phyloP scores from a whole-genome alignment of 768 basidiomycete genomes.

The Calocybe gangraenosa region DNA sequence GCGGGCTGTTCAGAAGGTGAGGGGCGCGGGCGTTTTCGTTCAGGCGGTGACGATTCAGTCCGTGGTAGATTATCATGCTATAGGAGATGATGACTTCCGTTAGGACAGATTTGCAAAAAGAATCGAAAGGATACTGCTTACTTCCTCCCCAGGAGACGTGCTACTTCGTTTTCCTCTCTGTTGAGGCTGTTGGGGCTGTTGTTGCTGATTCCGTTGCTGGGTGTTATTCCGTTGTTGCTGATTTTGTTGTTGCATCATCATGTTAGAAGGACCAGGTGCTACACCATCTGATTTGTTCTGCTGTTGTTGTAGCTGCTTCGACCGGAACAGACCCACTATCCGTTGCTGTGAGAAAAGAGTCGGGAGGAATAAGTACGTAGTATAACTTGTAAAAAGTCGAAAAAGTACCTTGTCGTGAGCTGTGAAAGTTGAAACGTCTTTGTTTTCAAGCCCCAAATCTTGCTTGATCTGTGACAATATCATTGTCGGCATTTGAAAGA shows the following conservation, averaged over 20 bases:
- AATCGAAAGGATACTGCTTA: conserved; percentile 19
- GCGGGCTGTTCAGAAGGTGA: conserved; percentile 47
- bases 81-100: background rate
- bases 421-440: conserved; percentile 11
- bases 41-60: conserved; percentile 53
- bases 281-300: conserved; percentile 27
- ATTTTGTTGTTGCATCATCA: conserved; percentile 26
- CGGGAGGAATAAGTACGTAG: too few relatives aligned
- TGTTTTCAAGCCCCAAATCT: conserved; percentile 13
- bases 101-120: background rate
- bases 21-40: conserved; percentile 47
- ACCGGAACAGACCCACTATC: conserved; percentile 22
- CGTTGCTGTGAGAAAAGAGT: too few relatives aligned
- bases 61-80: conserved; percentile 46
- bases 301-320: conserved; percentile 19
- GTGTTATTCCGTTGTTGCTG: conserved; percentile 29
- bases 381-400: conserved; percentile 5
- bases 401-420: conserved; percentile 55
- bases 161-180: conserved; percentile 45
- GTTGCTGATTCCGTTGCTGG: conserved; percentile 24
- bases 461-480: conserved; percentile 20
- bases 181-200: conserved; percentile 25
- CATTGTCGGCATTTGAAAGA: conserved; percentile 33
- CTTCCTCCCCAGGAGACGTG: conserved; percentile 62
- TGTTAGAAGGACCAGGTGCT: conserved; percentile 39